phyloP scores from a whole-genome alignment of 805 yeast genomes.

The Myxozyma nipponensis region DNA sequence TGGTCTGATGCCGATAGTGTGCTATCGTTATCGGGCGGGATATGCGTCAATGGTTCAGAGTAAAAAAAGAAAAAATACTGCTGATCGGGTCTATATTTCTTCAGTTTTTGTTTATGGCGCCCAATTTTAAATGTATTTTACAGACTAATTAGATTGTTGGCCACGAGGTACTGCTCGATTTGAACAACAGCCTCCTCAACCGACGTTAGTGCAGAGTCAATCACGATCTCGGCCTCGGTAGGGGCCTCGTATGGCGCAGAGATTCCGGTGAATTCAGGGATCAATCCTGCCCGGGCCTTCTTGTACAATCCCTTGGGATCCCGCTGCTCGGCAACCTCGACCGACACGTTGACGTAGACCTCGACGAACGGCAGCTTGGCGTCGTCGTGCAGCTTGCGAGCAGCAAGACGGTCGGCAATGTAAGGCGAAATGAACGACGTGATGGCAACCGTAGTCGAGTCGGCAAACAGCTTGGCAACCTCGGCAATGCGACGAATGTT shows the following conservation, averaged over 20 bases:
- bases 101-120: too few relatives aligned
- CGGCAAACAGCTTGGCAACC: conserved; percentile 90
- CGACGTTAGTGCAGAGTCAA: conserved; percentile 64
- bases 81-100: too few relatives aligned
- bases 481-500: conserved; percentile 93
- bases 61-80: too few relatives aligned
- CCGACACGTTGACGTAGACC: conserved; percentile 88
- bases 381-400: conserved; percentile 77
- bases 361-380: conserved; percentile 80
- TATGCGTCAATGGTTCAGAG: too few relatives aligned
- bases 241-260: conserved; percentile 97
- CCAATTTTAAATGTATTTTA: too few relatives aligned
- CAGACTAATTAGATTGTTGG: conserved; percentile 9
- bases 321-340: conserved; percentile 91
- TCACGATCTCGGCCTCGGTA: conserved; percentile 72
- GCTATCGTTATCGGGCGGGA: too few relatives aligned
- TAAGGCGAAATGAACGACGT: conserved; percentile 95
- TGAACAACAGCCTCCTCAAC: conserved; percentile 78
- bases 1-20: too few relatives aligned
- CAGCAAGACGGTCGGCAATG: conserved; percentile 74
- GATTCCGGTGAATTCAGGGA: conserved; percentile 92
- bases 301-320: conserved; percentile 97
- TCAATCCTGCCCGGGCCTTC: conserved; percentile 92
- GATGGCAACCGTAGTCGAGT: conserved; percentile 79
- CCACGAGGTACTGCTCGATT: conserved; percentile 59